Percentiles rank a stretch among this genome's conserved stretches.
Conservation (phyloP, 2,329 filamentous ascomycete genomes). For the Sarocladium brachiariae region DNA sequence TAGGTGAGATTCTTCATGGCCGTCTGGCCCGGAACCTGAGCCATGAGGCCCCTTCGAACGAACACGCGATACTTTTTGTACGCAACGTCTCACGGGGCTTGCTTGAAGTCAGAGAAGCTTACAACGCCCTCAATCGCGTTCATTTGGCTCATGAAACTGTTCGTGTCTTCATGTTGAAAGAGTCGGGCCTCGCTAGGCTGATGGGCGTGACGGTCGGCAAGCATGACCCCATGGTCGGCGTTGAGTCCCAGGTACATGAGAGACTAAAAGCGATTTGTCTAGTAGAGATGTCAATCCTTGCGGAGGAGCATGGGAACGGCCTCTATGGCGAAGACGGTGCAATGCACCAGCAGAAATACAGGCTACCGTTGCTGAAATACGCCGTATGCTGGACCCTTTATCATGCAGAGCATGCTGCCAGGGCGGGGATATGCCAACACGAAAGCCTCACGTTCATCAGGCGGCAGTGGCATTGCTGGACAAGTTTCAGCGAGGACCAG, state of each 20-base stretch:
- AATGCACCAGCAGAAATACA: no score
- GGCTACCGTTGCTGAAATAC: no score
- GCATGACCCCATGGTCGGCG: no score
- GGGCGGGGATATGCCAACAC: neutral
- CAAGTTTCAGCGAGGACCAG: no score
- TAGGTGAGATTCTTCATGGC: neutral
- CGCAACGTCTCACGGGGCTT: neutral
- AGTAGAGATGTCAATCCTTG: no score
- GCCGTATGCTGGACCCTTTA: no score
- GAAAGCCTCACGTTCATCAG: neutral
- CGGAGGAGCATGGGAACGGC: no score
- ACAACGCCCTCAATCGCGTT: neutral
- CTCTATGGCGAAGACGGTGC: no score
- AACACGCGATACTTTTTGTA: neutral
- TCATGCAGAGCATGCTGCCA: neutral
- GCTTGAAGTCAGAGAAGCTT: neutral
- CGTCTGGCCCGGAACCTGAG: neutral
- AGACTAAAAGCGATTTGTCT: neutral
- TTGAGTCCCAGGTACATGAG: no score
- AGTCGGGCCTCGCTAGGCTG: neutral
- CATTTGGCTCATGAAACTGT: neutral
- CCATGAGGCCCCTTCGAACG: neutral
- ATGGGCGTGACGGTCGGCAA: neutral
- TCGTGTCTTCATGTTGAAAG: neutral
- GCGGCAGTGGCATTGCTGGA: neutral